Percentiles rank a stretch among this genome's conserved stretches.
phyloP scores from a whole-genome alignment of 768 basidiomycete genomes.

The Tremella fuciformis region DNA sequence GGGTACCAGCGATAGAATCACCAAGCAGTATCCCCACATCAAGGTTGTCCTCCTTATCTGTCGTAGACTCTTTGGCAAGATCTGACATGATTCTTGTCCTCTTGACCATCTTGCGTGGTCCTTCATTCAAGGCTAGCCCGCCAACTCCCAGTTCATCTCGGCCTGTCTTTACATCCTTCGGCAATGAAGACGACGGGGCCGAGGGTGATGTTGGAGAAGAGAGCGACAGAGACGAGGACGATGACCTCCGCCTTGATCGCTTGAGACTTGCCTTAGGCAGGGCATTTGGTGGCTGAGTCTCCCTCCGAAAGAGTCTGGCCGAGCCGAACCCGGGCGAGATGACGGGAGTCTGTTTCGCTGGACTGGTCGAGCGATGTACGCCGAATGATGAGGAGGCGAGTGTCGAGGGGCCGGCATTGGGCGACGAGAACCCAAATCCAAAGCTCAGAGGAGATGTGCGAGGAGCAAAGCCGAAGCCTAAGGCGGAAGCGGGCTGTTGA shows the following conservation, averaged over 20 bases:
- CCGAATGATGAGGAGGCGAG: not conserved
- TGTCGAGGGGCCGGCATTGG: conserved; percentile 9
- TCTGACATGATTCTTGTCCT: conserved; percentile 6
- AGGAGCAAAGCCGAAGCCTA: conserved; percentile 35
- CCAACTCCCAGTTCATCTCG: conserved; percentile 29
- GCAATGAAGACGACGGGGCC: not conserved
- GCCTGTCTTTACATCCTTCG: conserved; percentile 4
- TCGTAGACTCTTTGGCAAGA: not conserved
- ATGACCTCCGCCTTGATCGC: conserved; percentile 24
- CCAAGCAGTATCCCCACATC: conserved; percentile 43
- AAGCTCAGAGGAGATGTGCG: conserved; percentile 39
- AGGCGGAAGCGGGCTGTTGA: conserved; percentile 42
- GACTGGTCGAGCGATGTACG: too few relatives aligned
- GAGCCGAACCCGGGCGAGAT: too few relatives aligned
- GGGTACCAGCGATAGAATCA: conserved; percentile 14
- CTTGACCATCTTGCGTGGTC: conserved; percentile 12
- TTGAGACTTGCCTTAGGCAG: conserved; percentile 19
- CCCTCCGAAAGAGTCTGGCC: too few relatives aligned
- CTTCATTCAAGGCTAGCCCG: conserved; percentile 25
- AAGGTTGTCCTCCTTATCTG: conserved; percentile 15
- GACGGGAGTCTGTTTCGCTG: too few relatives aligned
- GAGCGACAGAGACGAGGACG: conserved; percentile 31
- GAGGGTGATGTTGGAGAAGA: conserved; percentile 21
- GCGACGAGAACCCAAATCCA: conserved; percentile 31
- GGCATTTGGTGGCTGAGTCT: too few relatives aligned